Evolutionary conservation across 768 basidiomycete genomes (phyloP), one percentile per base, ranked within the genome.

Genomic region (Vararia minispora): DNA sequence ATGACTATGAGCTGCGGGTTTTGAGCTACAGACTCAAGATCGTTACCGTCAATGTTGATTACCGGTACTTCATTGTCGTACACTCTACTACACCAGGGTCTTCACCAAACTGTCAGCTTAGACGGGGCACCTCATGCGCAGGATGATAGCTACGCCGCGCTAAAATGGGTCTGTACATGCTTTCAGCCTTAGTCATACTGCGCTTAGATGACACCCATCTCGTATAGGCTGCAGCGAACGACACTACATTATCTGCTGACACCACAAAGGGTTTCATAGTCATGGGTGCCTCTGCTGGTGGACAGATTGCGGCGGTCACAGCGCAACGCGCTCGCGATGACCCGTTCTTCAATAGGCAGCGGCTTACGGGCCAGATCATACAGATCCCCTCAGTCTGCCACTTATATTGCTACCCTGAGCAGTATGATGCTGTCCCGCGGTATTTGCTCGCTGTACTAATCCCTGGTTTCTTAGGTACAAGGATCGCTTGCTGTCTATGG

Each of bases 351-450:
- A 11, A 21, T 3, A 28, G 31, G 9, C 43, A 26, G 12, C 41
- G 28, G n/a, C 21, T 55, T 13, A 55, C 58, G 2, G 57, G 55
- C 5, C 52, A 51, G 17, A 21, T 47, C 5, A 48, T 59, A 1
- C 33, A 39, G 20, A 24, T 47, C 30, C 57, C 57, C 8, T 17
- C 30, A 11, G 27, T 52, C n/a, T 10, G 47, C 13, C 44, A 52
- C 26, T 43, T 47, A 4, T 39, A 50, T 8, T 52, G 38, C 2
- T 41, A 49, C 22, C 51, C 53, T 5, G 43, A 49, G 11, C 33
- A 53, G 54, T 55, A 22, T n/a, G n/a, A n/a, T n/a, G n/a, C n/a
- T n/a, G 48, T 48, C 7, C 4, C 5, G n/a, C n/a, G n/a, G n/a
- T n/a, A n/a, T n/a, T n/a, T 25, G 23, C 14, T n/a, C n/a, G 5